Evolutionary conservation across 2,329 filamentous ascomycete genomes (phyloP), one percentile per base, ranked within the genome.

Genomic region (Fusarium sterilihyphosum): DNA sequence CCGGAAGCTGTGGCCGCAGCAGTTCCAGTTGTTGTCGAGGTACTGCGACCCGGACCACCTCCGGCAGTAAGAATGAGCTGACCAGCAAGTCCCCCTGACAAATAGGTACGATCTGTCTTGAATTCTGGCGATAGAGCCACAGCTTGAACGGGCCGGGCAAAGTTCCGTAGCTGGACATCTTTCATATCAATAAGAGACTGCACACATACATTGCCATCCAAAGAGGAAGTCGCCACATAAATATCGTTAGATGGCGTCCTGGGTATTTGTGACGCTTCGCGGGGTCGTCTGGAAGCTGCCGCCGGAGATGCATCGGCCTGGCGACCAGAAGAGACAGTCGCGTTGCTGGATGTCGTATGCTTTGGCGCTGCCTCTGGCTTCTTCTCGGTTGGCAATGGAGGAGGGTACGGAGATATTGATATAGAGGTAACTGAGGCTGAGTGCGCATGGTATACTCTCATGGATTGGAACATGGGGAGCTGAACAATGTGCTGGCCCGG

Each of bases 61-160:
- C 95, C 95, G 2, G 92, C 88, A 0, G 96, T 98, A 52, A 98
- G 85, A 40, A 99, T 92, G 17, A 99, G 86, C 74, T 94, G 94
- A 2, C 96, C 96, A 29, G 96, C 94, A 54, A 94, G 87, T 1
- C 97, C 96, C 47, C 96, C 96, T 1, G 96, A 98, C 2, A 99
- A 85, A 80, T 98, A 99, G 6, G 92, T 93, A 64, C 92, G 89
- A 80, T 99, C 96, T 65, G 89, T 93, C 81, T 93, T 98, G 85
- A 94, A 99, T 60, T 98, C 95, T 1, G 96, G 96, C 0, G 96
- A 98, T n/a, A 99, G 84, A 1, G 95, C 94, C 4, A 99, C 94
- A 11, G 95, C 92, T 79, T 98, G 95, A 6, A 99, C 91, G 0
- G 97, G 97, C 9, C 97, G 90, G 4, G 94, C 94, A 84, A 98